phyloP scores from a whole-genome alignment of 164 flowering plant species.

The Platanus orientalis region DNA sequence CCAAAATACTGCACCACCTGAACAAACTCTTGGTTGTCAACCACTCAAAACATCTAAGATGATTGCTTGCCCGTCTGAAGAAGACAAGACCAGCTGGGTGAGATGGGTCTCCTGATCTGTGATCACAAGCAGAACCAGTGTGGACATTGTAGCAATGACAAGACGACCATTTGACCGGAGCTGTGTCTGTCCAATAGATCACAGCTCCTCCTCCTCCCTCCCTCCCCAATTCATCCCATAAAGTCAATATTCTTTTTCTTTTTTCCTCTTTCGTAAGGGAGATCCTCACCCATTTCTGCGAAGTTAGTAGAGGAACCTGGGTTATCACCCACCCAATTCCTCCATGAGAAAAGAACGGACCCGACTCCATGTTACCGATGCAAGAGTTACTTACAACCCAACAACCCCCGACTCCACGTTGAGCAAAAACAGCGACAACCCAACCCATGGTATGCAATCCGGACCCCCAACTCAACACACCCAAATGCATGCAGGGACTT shows the following conservation, averaged over 20 bases:
- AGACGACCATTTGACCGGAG: neutral
- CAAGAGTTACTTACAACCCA: slow-evolving; percentile 29
- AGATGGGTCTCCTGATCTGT: neutral
- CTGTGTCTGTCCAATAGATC: neutral
- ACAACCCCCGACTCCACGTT: slow-evolving; percentile 22
- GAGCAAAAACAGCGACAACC: slow-evolving; percentile 40
- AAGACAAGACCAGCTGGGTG: neutral
- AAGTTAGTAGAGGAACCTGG: neutral
- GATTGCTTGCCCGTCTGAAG: neutral
- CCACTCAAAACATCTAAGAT: neutral
- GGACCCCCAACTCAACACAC: slow-evolving; percentile 33
- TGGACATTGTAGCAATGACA: no score
- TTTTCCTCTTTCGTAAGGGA: no score
- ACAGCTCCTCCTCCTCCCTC: no score
- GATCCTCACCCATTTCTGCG: neutral
- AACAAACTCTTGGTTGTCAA: neutral
- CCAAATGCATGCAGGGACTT: slow-evolving; percentile 53
- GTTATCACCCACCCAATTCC: slow-evolving; percentile 15
- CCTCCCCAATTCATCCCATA: no score
- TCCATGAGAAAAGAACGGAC: slow-evolving; percentile 6
- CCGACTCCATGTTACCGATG: slow-evolving; percentile 27
- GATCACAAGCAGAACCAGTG: no score
- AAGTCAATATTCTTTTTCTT: no score
- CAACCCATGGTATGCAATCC: slow-evolving; percentile 39
- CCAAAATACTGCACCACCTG: neutral